Evolutionary conservation across 768 basidiomycete genomes (phyloP).

Genomic region (Dioszegia aurantiaca): DNA sequence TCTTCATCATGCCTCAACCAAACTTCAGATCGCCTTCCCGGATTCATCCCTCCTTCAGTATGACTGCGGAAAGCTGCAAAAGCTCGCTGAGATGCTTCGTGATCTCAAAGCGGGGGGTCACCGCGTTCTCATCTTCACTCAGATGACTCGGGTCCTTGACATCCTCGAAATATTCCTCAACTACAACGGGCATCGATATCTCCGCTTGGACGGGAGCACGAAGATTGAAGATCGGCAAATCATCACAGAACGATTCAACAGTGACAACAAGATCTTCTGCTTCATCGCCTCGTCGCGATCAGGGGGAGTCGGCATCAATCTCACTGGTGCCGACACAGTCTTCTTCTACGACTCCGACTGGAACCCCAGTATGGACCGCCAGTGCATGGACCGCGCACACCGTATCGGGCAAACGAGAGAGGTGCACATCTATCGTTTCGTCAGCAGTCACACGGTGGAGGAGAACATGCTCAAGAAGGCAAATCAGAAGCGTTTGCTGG

Average conservation of each 20-base stretch:
- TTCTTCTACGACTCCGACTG: slow-evolving; percentile 56
- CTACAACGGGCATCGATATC: slow-evolving; percentile 87
- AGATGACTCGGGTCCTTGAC: slow-evolving; percentile 92
- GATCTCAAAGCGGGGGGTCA: slow-evolving; percentile 84
- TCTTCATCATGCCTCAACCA: slow-evolving; percentile 72
- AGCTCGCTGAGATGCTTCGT: slow-evolving; percentile 71
- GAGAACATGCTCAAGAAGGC: slow-evolving; percentile 95
- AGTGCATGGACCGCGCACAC: slow-evolving; percentile 56
- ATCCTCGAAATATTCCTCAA: slow-evolving; percentile 91
- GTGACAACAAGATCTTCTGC: slow-evolving; percentile 53
- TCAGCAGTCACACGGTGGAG: slow-evolving; percentile 70
- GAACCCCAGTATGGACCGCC: slow-evolving; percentile 56
- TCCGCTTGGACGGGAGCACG: slow-evolving; percentile 90
- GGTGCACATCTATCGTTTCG: slow-evolving; percentile 93
- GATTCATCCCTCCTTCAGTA: slow-evolving; percentile 85
- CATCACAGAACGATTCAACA: slow-evolving; percentile 56
- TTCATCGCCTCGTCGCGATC: slow-evolving; percentile 56
- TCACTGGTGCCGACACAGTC: slow-evolving; percentile 56
- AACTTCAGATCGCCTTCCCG: slow-evolving; percentile 89
- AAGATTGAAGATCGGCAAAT: slow-evolving; percentile 80
- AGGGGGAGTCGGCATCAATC: slow-evolving; percentile 81
- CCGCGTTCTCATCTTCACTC: slow-evolving; percentile 89
- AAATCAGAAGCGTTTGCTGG: slow-evolving; percentile 92
- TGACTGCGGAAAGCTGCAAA: slow-evolving; percentile 93
- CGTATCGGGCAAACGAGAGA: slow-evolving; percentile 53